These are phyloP conservation scores for Pseudevernia furfuracea DNA, from an alignment of 495 filamentous ascomycete species.

Conservation along the genomic window DNA sequence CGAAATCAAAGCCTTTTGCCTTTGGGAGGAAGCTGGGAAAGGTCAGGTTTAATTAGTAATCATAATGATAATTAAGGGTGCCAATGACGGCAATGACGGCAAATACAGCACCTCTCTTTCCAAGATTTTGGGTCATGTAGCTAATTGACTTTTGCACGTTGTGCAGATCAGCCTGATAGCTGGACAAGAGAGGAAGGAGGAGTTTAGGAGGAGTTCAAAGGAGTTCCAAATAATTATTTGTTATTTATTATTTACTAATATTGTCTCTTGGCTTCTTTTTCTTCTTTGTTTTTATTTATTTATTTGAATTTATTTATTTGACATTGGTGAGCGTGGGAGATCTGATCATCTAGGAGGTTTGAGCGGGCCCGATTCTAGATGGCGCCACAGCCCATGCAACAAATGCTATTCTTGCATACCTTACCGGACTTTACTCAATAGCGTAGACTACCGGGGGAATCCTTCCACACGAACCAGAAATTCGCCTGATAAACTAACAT, in stretches of 20 bases:
- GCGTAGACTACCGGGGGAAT: no score
- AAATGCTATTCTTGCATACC: constrained; percentile 21
- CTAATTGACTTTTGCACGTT: constrained; percentile 4
- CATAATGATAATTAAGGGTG: no score
- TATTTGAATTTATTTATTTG: no score
- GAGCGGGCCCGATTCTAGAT: not conserved
- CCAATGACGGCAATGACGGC: constrained; percentile 1
- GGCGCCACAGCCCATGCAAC: not conserved
- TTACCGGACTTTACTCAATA: no score
- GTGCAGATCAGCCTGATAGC: not conserved
- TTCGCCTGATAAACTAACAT: not conserved
- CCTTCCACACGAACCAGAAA: constrained; percentile 2
- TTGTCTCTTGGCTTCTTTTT: no score
- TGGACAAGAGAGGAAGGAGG: constrained; percentile 8
- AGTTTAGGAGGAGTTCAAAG: no score
- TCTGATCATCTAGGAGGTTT: constrained; percentile 6
- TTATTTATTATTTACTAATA: no score
- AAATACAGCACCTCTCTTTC: not conserved
- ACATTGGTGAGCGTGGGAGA: no score
- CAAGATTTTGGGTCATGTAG: not conserved
- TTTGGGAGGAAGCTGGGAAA: not conserved
- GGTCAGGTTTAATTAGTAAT: no score
- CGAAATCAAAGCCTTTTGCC: no score
- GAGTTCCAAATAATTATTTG: no score
- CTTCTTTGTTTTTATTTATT: no score